Conservation (phyloP, 148 eudicot genomes). For the Rheum nobile region DNA sequence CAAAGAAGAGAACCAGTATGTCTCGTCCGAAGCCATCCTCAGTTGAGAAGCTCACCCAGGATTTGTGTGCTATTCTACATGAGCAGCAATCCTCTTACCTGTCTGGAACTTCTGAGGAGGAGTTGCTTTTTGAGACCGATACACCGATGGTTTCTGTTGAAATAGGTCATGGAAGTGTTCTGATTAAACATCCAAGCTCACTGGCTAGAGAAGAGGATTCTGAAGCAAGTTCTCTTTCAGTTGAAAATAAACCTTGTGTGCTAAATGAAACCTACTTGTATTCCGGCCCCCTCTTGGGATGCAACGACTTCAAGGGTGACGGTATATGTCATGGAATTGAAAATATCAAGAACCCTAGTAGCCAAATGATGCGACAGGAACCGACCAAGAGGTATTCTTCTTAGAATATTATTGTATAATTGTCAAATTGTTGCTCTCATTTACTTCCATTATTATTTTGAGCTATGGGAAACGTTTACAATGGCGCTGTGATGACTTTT, state of each 20-base stretch:
- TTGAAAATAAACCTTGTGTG: slow-evolving; percentile 47
- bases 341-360: slow-evolving; percentile 20
- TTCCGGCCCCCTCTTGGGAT: slow-evolving; percentile 23
- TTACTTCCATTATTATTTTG: not conserved
- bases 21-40: slow-evolving; percentile 66
- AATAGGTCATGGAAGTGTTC: slow-evolving; percentile 98
- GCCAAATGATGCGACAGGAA: slow-evolving; percentile 26
- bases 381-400: slow-evolving; percentile 41
- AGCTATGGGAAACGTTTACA: not conserved
- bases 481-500: not conserved
- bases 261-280: slow-evolving; percentile 39
- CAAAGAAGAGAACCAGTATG: slow-evolving; percentile 78
- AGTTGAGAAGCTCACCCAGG: slow-evolving; percentile 88
- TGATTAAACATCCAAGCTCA: slow-evolving; percentile 78
- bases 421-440: not conserved
- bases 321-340: slow-evolving; percentile 17
- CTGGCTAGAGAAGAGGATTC: slow-evolving; percentile 80
- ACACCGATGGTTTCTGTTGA: slow-evolving; percentile 96
- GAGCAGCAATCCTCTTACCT: slow-evolving; percentile 68
- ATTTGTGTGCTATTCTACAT: slow-evolving; percentile 66
- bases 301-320: slow-evolving; percentile 19
- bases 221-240: slow-evolving; percentile 95
- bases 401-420: not conserved
- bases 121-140: slow-evolving; percentile 78
- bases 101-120: slow-evolving; percentile 80